A percentile compares a stretch with the other conserved stretches of the same genome.
These are phyloP conservation scores for Apiospora koreana DNA, from an alignment of 2,329 filamentous ascomycete genomes.

Conservation along the genomic window DNA sequence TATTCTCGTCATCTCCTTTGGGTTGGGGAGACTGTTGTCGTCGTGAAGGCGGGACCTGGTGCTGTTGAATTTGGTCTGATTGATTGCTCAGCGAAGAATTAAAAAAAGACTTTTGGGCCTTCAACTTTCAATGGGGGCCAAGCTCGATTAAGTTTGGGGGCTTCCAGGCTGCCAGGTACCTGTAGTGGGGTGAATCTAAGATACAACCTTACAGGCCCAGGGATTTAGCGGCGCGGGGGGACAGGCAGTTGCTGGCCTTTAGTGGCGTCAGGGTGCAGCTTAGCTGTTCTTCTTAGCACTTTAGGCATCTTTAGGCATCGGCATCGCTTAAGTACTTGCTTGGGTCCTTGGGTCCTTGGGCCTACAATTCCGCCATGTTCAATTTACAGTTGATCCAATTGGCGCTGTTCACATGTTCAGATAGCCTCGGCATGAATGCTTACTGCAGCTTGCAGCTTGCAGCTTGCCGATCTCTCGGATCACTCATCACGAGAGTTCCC, in stretches of 20 bases:
- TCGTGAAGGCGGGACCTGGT: not conserved
- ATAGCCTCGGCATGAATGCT: constrained; percentile 2
- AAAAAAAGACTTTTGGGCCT: not conserved
- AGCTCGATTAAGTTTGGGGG: not conserved
- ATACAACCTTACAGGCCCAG: not conserved
- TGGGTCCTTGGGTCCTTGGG: too few relatives aligned
- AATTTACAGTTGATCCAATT: too few relatives aligned
- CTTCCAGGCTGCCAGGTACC: not conserved
- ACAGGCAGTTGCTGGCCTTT: not conserved
- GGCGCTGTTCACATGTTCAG: not conserved
- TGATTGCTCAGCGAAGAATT: not conserved
- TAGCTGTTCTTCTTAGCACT: not conserved
- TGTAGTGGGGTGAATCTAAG: not conserved
- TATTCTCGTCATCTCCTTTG: constrained; percentile 29
- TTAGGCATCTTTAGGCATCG: not conserved
- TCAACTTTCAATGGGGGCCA: not conserved
- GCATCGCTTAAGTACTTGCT: too few relatives aligned
- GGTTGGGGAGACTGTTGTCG: not conserved
- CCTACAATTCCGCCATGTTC: too few relatives aligned
- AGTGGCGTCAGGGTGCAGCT: not conserved
- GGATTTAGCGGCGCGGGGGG: not conserved
- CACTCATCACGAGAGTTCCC: constrained; percentile 2
- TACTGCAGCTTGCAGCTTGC: too few relatives aligned
- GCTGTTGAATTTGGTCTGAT: not conserved
- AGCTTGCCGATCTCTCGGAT: not conserved